A percentile compares a stretch with the other conserved stretches of the same genome.
phyloP scores from a whole-genome alignment of 768 basidiomycete species.

The Tephrocybe sp. region DNA sequence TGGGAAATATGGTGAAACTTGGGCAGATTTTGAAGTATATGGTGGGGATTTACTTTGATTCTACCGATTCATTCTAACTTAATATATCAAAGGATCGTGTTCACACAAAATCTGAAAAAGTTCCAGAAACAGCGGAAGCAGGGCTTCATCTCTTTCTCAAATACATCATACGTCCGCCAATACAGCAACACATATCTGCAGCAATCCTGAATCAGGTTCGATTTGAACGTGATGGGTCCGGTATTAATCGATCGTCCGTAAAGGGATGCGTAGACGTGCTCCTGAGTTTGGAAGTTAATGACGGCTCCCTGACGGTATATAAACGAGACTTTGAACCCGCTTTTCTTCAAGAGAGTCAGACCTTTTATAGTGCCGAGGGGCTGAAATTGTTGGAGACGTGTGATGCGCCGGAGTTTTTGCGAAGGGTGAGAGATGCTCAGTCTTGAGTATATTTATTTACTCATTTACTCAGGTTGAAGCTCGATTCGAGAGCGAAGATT shows the following conservation, averaged over 20 bases:
- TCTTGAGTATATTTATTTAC: conserved; percentile 12
- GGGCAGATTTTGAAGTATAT: conserved; percentile 94
- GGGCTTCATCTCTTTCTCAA: conserved; percentile 83
- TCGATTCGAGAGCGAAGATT: conserved; percentile 81
- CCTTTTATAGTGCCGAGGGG: conserved; percentile 81
- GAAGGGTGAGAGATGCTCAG: conserved; percentile 51
- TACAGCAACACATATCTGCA: conserved; percentile 77
- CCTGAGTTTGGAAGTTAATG: conserved; percentile 58
- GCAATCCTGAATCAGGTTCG: conserved; percentile 88
- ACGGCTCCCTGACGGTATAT: conserved; percentile 65
- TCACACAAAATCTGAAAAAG: conserved; percentile 70
- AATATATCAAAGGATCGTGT: conserved; percentile 77
- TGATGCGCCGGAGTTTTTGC: conserved; percentile 81
- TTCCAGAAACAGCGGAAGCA: conserved; percentile 80
- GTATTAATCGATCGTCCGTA: conserved; percentile 88
- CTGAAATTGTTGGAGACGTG: conserved; percentile 66
- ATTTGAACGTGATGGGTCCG: conserved; percentile 88
- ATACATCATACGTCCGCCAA: conserved; percentile 77
- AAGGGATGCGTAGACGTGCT: conserved; percentile 89
- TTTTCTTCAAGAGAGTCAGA: conserved; percentile 73
- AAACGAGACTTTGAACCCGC: conserved; percentile 81
- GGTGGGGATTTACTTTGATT: conserved; percentile 48
- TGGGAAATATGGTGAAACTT: conserved; percentile 82
- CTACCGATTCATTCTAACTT: conserved; percentile 1
- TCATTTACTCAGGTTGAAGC: conserved; percentile 61